Conservation (phyloP, 1,139 yeast genomes). For the Meyerozyma guilliermondii region DNA sequence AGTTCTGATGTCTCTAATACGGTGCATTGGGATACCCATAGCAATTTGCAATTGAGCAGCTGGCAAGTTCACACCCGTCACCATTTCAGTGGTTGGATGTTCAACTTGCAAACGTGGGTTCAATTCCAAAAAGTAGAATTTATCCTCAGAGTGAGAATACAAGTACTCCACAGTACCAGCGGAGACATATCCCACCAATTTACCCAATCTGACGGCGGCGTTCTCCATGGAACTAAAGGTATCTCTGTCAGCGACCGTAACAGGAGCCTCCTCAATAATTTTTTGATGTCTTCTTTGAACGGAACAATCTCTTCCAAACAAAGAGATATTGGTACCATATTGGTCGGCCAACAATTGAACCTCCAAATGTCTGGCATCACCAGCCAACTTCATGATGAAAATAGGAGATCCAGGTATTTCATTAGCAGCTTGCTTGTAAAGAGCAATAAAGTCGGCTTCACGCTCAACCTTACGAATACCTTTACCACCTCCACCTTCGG, state of each 20-base stretch:
- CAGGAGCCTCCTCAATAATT: conserved; percentile 96
- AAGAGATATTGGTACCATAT: conserved; percentile 88
- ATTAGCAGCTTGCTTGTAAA: conserved; percentile 85
- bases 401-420: conserved; percentile 97
- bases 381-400: conserved; percentile 91
- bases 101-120: conserved; percentile 98
- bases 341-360: conserved; percentile 94
- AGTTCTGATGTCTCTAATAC: conserved; percentile 87
- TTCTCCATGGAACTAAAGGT: conserved; percentile 90
- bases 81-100: conserved; percentile 99
- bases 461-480: conserved; percentile 91
- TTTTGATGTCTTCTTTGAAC: conserved; percentile 97
- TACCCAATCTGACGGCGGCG: conserved; percentile 95
- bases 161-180: conserved; percentile 98
- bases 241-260: conserved; percentile 81
- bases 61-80: conserved; percentile 94
- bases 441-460: conserved; percentile 63
- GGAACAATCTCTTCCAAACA: conserved; percentile 95
- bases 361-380: conserved; percentile 92
- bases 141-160: conserved; percentile 89
- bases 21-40: conserved; percentile 97
- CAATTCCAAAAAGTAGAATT: conserved; percentile 90
- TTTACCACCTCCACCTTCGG: conserved; percentile 99
- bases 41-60: conserved; percentile 98
- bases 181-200: conserved; percentile 93